Percentiles rank a stretch among this genome's conserved stretches.
phyloP scores from a whole-genome alignment of 1,139 yeast genomes.

The Pichia sp. region DNA sequence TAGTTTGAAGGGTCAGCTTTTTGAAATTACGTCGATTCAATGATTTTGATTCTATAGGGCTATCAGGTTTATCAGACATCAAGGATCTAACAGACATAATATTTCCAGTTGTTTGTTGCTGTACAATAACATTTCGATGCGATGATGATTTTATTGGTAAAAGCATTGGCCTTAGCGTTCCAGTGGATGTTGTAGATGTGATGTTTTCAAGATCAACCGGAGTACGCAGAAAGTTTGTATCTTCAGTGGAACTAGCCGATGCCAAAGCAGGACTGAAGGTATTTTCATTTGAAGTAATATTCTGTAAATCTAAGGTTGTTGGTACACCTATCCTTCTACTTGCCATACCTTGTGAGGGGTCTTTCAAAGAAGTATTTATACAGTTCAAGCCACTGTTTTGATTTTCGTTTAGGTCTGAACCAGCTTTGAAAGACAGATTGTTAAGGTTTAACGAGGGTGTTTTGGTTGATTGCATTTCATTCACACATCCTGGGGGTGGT shows the following conservation, averaged over 20 bases:
- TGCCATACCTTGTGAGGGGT: neutral
- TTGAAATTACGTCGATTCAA: slow-evolving; percentile 69
- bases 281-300: neutral
- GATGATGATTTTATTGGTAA: neutral
- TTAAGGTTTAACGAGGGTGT: neutral
- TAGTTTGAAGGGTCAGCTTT: slow-evolving; percentile 46
- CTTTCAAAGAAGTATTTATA: neutral
- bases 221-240: slow-evolving; percentile 4
- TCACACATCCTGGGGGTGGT: neutral
- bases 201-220: neutral
- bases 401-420: too few relatives aligned
- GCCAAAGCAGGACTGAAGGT: neutral
- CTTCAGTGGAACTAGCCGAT: slow-evolving; percentile 13
- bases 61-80: neutral
- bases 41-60: slow-evolving; percentile 45
- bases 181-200: neutral
- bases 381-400: neutral
- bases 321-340: slow-evolving; percentile 7
- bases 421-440: too few relatives aligned
- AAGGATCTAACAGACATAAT: slow-evolving; percentile 13
- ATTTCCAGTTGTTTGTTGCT: slow-evolving; percentile 11
- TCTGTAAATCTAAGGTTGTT: slow-evolving; percentile 8
- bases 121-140: slow-evolving; percentile 8
- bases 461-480: neutral
- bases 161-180: neutral